These are phyloP conservation scores for Cercophora samala DNA, from an alignment of 495 filamentous ascomycete species.

Conservation along the genomic window DNA sequence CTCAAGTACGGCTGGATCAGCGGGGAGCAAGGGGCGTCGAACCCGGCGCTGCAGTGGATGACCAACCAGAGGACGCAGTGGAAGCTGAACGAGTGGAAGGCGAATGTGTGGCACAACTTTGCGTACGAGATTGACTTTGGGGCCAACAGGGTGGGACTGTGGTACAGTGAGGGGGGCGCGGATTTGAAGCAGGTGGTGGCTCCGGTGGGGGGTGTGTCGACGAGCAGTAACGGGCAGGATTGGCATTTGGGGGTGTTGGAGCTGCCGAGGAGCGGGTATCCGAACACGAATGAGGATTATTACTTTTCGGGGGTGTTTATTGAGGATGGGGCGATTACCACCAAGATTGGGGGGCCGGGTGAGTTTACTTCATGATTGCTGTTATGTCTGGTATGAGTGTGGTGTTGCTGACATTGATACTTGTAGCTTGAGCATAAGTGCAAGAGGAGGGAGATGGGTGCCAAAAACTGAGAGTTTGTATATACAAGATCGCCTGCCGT, in stretches of 20 bases:
- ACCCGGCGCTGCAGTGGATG: conserved; percentile 50
- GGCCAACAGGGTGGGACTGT: conserved; percentile 59
- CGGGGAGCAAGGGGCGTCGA: conserved; percentile 55
- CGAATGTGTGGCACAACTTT: conserved; percentile 69
- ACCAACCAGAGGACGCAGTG: conserved; percentile 40
- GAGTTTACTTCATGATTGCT: conserved; percentile 9
- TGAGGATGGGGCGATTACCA: conserved; percentile 61
- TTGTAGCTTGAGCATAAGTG: neutral
- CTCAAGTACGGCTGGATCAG: conserved; percentile 66
- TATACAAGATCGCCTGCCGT: neutral
- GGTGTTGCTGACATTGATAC: neutral
- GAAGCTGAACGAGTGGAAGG: conserved; percentile 43
- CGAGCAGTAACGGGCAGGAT: conserved; percentile 65
- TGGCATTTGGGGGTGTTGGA: conserved; percentile 73
- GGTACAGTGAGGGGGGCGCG: conserved; percentile 60
- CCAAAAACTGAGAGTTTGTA: neutral
- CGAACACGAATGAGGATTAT: conserved; percentile 60
- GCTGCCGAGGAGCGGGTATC: conserved; percentile 55
- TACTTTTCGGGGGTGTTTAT: conserved; percentile 71
- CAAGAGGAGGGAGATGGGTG: neutral
- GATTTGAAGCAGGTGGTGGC: conserved; percentile 55
- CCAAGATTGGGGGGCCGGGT: conserved; percentile 50
- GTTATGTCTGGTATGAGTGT: too few species aligned
- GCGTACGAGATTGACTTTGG: conserved; percentile 65
- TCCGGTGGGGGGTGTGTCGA: conserved; percentile 50